A percentile compares a stretch with the other conserved stretches of the same genome.
Evolutionary conservation across 2,329 filamentous ascomycete species (phyloP).

Genomic region (Mollisiaceae sp.): DNA sequence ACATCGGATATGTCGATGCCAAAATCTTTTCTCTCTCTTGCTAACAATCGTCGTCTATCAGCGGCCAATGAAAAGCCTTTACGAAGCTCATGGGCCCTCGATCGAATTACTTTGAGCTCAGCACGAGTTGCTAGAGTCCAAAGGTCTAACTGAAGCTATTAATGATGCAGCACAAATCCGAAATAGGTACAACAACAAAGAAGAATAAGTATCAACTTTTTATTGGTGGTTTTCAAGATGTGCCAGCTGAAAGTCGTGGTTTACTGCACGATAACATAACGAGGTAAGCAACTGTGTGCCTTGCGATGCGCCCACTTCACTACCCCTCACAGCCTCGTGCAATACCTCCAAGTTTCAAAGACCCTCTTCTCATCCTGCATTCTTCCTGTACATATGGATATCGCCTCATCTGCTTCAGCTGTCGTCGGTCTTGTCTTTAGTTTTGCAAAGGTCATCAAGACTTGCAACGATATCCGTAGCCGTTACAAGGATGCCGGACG

Average conservation of each 20-base stretch:
- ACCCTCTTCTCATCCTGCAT: not conserved
- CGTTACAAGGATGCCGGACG: conserved; percentile 20
- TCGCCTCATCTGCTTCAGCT: conserved; percentile 21
- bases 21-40: too few relatives aligned
- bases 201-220: too few relatives aligned
- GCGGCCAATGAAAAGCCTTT: too few relatives aligned
- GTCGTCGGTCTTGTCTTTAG: conserved; percentile 26
- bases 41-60: too few relatives aligned
- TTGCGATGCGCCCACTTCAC: not conserved
- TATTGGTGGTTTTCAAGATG: too few relatives aligned
- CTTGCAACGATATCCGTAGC: conserved; percentile 22
- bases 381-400: conserved; percentile 17
- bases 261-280: conserved; percentile 8
- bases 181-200: too few relatives aligned
- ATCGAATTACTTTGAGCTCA: too few relatives aligned
- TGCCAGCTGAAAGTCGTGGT: not conserved
- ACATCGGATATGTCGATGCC: too few relatives aligned
- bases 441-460: conserved; percentile 22
- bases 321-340: not conserved
- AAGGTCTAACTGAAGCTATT: too few relatives aligned
- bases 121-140: too few relatives aligned
- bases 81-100: too few relatives aligned
- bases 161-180: too few relatives aligned
- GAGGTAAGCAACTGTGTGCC: not conserved
- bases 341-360: not conserved